These are phyloP conservation scores for Leishmania martiniquensis DNA, from an alignment of 208 protist genomes.

Conservation along the genomic window DNA sequence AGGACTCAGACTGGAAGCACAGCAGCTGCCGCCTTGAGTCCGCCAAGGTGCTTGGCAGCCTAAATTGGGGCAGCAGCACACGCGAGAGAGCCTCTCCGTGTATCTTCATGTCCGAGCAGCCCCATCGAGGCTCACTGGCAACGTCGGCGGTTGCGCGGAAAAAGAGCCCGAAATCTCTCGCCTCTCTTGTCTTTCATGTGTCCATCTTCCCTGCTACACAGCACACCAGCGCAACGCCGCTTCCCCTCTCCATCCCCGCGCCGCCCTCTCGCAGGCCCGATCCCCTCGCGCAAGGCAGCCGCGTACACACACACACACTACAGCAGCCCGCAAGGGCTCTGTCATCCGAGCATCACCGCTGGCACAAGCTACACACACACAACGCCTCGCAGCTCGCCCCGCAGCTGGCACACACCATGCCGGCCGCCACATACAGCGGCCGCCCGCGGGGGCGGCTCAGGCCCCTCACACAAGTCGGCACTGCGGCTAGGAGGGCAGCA, in stretches of 20 bases:
- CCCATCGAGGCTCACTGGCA: not conserved
- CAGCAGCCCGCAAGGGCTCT: not conserved
- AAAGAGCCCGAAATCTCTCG: not conserved
- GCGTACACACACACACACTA: not conserved
- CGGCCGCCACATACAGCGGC: not conserved
- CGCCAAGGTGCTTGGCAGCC: not conserved
- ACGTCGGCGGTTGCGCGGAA: not conserved
- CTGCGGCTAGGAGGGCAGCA: no score
- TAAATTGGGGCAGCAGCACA: not conserved
- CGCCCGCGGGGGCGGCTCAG: no score
- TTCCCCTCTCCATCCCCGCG: no score
- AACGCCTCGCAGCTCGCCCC: not conserved
- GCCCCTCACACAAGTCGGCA: not conserved
- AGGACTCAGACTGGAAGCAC: not conserved
- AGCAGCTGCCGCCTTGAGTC: not conserved
- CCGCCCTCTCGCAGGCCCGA: not conserved
- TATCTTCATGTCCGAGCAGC: not conserved
- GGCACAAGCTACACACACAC: not conserved
- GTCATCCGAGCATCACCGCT: not conserved
- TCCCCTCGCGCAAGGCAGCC: not conserved
- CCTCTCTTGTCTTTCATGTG: not conserved
- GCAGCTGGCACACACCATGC: not conserved
- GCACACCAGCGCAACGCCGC: not conserved
- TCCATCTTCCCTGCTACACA: no score
- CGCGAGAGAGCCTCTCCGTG: not conserved